Evolutionary conservation across 805 yeast species (phyloP), one percentile per base, ranked within the genome.

Genomic region (Candida khao-thaluensis): DNA sequence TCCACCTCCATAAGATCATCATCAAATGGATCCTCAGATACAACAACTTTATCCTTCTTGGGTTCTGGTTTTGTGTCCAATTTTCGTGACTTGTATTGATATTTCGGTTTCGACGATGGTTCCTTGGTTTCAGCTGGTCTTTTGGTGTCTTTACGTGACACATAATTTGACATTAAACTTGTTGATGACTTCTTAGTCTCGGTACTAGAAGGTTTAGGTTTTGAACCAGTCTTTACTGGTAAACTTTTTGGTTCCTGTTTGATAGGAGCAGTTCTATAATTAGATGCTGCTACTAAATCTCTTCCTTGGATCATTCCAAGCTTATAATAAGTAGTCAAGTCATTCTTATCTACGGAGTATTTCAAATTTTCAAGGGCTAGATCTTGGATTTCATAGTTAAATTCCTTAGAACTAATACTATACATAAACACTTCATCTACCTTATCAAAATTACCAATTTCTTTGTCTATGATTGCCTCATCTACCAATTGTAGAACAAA

Each of bases 401-500:
- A 41, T 14, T 46, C 43, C 17, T 23, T 35, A 7, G 38, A 36
- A 32, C 39, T 46, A 24, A 74, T 43, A 17, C 74, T 45, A 49
- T 72, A 74, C 0, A 74, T 61, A 34, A 64, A 72, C 6, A 72
- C 53, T 2, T 67, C 50, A 9, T 49, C 41, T 0, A 74, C 47
- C 1, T 44, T 35, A 4, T 54, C 63, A 41, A 71, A 70, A 2
- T 18, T 12, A 1, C 48, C 47, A 33, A 59, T 44, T 9, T 50
- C 53, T 8, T 32, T 30, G 16, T 44, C 41, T 9, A 42, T 28
- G 1, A 37, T 37, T 8, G 52, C 66, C 49, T 41, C 59, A 22
- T 31, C 26, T 11, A 21, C 26, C 12, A 31, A 22, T 6, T 17
- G 22, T 26, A 47, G 53, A 38, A 47, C 48, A 24, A 54, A 41